Percentiles rank a stretch among this genome's conserved stretches.
These are phyloP conservation scores for Physcomitrium patens DNA, from an alignment of 225 moss, liverwort and hornwort genomes.

Conservation along the genomic window DNA sequence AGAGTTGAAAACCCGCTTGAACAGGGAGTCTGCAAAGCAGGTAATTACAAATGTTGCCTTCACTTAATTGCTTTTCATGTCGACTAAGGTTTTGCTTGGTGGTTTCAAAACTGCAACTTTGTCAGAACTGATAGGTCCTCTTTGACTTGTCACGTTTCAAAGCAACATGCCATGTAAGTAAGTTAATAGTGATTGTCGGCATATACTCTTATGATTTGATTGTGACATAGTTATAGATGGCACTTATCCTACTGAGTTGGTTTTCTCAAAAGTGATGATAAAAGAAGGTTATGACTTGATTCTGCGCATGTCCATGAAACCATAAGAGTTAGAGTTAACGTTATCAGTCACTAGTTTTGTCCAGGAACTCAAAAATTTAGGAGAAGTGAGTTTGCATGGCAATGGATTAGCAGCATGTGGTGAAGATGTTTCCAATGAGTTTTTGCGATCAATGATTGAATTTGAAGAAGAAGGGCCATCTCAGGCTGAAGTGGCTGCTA, in stretches of 20 bases:
- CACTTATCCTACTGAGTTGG: no score
- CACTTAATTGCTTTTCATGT: no score
- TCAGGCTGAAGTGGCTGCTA: constrained; percentile 30
- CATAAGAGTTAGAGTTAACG: background rate
- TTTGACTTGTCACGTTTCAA: no score
- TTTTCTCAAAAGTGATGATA: no score
- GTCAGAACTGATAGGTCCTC: no score
- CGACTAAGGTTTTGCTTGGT: no score
- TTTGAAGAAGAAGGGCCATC: constrained; percentile 26
- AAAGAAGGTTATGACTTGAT: no score
- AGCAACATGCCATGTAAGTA: no score
- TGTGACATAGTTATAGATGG: no score
- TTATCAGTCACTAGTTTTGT: background rate
- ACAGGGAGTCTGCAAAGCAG: constrained; percentile 8
- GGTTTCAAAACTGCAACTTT: no score
- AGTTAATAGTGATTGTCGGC: no score
- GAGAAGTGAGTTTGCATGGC: background rate
- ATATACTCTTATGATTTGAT: no score
- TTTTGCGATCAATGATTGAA: constrained; percentile 33
- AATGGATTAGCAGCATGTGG: constrained; percentile 4
- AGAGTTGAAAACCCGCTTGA: background rate
- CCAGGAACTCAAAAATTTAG: constrained; percentile 20
- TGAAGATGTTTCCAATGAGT: constrained; percentile 31
- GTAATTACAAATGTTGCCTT: background rate
- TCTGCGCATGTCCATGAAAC: background rate